Base-by-base conservation (phyloP, 2,329 filamentous ascomycete genomes). In the Immersiporthe knoxdaviesiana region DNA sequence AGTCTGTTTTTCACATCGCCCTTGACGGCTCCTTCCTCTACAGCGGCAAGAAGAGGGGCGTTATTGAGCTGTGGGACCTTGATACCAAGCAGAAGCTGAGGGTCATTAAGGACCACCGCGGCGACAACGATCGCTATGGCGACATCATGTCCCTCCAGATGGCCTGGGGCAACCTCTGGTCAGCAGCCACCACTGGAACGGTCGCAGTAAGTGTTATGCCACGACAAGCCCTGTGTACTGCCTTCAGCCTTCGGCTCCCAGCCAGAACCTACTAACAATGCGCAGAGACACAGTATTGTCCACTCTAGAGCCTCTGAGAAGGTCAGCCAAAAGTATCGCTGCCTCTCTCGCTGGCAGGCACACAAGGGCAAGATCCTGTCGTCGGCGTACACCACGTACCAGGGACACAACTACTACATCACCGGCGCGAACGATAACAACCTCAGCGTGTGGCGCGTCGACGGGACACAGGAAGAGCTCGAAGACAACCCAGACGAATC, bases 61-160 rank as follows among this genome's bases (percentile, higher is more conserved):
- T 97, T 64, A 89, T 99, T 70, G 95, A 98, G 77, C 88, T 99
- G 14, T 99, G 97, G 95, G 97, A 99, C 77, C 85, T 99, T 18
- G 95, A 98, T 77, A 98, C 96, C 0, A 90, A 91, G 66, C 96
- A 99, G 79, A 90, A 96, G 63, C 85, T 99, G 59, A 87, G 96
- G 68, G 94, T 93, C 24, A 91, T 99, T 76, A 94, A 92, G 76
- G 89, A 91, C 0, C 91, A 94, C 74, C 88, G 88, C 44, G 65
- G 65, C 27, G 41, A 59, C 18, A 41, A 39, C 39, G 56, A 50
- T 39, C 54, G 30, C 32, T 24, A 52, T 24, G 90, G 90, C 58
- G 93, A 98, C 77, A 88, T 98, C 63, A 93, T 97, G 84, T 91
- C 93, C 0, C 84, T 98, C 58, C 91, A 93, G 72, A 91, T 97